These are phyloP conservation scores for Schizophyllum commune DNA, from an alignment of 1,284 basidiomycete genomes.

Conservation along the genomic window DNA sequence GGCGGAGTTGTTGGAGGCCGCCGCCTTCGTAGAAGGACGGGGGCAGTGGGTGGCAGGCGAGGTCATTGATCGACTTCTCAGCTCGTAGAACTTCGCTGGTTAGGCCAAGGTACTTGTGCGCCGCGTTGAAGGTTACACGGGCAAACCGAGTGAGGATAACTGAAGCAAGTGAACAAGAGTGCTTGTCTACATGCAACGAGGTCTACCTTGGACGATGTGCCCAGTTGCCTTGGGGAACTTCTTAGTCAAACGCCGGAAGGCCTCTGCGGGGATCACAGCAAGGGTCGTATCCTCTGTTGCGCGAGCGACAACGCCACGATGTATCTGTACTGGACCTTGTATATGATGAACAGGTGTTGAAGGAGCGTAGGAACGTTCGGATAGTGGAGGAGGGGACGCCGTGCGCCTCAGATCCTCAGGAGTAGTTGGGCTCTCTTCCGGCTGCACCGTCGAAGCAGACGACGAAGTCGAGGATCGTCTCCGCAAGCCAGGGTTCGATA, in stretches of 20 bases:
- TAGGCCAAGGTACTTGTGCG: slow-evolving; percentile 93
- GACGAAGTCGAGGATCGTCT: slow-evolving; percentile 53
- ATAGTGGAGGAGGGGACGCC: slow-evolving; percentile 10
- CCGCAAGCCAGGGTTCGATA: too few species aligned
- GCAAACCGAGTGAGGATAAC: slow-evolving; percentile 95
- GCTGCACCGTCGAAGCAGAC: slow-evolving; percentile 58
- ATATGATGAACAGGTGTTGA: slow-evolving; percentile 8
- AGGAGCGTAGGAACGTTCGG: slow-evolving; percentile 17
- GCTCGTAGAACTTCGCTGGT: slow-evolving; percentile 94
- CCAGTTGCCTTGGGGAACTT: slow-evolving; percentile 96
- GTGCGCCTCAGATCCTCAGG: slow-evolving; percentile 17
- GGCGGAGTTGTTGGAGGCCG: slow-evolving; percentile 83
- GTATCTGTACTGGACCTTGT: slow-evolving; percentile 22
- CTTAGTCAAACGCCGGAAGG: slow-evolving; percentile 87
- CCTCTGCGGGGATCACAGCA: slow-evolving; percentile 98
- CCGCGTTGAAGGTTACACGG: slow-evolving; percentile 92
- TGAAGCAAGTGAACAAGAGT: slow-evolving; percentile 20
- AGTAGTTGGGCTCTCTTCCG: slow-evolving; percentile 24
- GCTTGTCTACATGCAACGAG: neutral
- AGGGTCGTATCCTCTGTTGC: slow-evolving; percentile 93
- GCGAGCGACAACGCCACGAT: slow-evolving; percentile 73
- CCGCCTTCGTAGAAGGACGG: slow-evolving; percentile 90
- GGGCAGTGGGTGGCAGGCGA: slow-evolving; percentile 93
- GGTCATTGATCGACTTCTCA: slow-evolving; percentile 94
- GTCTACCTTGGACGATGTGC: slow-evolving; percentile 86